These are phyloP conservation scores for Starmerella apis DNA, from an alignment of 805 yeast species.

Conservation along the genomic window DNA sequence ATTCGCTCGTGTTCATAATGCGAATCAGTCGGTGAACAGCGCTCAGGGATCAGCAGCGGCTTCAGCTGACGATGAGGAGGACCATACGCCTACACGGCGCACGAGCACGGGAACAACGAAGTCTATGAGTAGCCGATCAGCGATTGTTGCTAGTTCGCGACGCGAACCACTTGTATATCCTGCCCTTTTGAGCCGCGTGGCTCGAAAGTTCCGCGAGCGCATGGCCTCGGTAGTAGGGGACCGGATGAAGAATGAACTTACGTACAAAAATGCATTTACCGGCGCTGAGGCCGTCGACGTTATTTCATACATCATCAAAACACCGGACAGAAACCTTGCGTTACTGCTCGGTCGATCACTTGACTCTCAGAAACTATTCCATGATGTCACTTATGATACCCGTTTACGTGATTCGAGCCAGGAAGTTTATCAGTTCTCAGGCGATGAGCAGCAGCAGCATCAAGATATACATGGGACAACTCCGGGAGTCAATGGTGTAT, in stretches of 20 bases:
- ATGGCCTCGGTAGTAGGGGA: conserved; percentile 50
- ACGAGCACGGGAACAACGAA: conserved; percentile 23
- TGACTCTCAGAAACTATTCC: conserved; percentile 89
- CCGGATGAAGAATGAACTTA: conserved; percentile 78
- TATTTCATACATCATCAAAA: conserved; percentile 73
- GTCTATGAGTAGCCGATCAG: conserved; percentile 28
- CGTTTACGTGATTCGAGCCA: conserved; percentile 74
- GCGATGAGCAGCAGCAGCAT: conserved; percentile 11
- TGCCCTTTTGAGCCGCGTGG: conserved; percentile 77
- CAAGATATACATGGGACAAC: not conserved
- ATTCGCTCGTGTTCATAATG: conserved; percentile 10
- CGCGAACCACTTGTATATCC: conserved; percentile 72
- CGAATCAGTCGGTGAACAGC: not conserved
- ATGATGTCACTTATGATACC: conserved; percentile 92
- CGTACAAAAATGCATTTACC: conserved; percentile 85
- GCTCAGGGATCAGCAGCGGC: not conserved
- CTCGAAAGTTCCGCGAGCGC: conserved; percentile 59
- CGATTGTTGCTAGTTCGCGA: conserved; percentile 41
- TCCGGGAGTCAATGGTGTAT: conserved; percentile 68
- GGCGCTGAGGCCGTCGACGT: conserved; percentile 90
- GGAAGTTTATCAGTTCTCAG: conserved; percentile 71
- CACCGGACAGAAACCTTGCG: conserved; percentile 86
- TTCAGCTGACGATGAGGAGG: conserved; percentile 5
- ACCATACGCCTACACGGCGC: conserved; percentile 21
- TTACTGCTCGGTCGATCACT: conserved; percentile 77